Evolutionary conservation across 441 rosid species (phyloP), one percentile per base, ranked within the genome.

Genomic region (Pelargonium citronellum): DNA sequence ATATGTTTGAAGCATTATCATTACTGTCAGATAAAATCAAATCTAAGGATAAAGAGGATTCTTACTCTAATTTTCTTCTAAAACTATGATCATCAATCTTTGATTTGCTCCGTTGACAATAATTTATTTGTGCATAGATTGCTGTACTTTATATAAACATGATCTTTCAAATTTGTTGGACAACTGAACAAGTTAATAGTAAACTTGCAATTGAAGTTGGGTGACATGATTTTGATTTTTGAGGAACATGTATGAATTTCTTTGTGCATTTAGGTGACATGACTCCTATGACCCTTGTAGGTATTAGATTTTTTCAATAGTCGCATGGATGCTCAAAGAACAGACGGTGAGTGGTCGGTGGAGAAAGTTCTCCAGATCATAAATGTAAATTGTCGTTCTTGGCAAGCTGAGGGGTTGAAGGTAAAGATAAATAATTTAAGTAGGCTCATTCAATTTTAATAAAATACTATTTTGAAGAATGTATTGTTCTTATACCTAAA

Each of bases 401-500:
- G 97, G 99, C 89, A 97, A 55, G 98, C 88, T 41, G 98, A 95
- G 79, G 99, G 98, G 75, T 80, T 92, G 89, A 92, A 92, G 99
- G 99, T 95, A 69, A 57, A 74, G 55, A 22, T 19, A 13, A 49
- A 19, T 70, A 7, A 66, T 55, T 71, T 63, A 19, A 4, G 27
- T 51, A 51, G 58, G 58, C 62, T 27, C 55, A 37, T 51, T 22
- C 30, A 27, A 65, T 27, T 43, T 27, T 15, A 11, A 51, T 8
- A 15, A 15, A n/a, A 5, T n/a, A 58, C 63, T 0, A 10, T 44
- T 7, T 37, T 44, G 37, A 55, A 22, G 20, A 20, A 67, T 73
- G 6, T 58, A n/a, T 15, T 10, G 30, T 24, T 67, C 16, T 10
- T 20, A 5, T 5, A 67, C 69, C 69, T 4, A 16, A 68, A 49